Base-by-base conservation (phyloP, 2,329 filamentous ascomycete genomes). In the Pestalotiopsis sp. region DNA sequence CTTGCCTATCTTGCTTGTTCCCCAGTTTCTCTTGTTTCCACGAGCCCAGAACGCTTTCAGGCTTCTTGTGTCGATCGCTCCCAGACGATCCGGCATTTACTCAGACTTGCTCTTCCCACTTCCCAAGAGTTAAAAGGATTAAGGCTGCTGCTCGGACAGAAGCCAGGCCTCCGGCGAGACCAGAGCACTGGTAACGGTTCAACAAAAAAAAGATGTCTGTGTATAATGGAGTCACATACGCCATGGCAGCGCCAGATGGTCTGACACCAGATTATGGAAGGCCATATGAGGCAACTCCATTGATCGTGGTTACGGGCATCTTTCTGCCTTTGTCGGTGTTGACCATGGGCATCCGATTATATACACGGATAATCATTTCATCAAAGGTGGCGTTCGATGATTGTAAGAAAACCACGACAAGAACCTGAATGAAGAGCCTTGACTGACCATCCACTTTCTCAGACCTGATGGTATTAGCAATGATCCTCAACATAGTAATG, bases 341-440 rank as follows among this genome's bases (percentile, higher is more conserved):
- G 9, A 63, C 68, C 2, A 70, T 67, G 49, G 63, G 39, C 5
- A 68, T 70, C 25, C 71, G 72, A 5, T 31, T 71, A 11, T 74
- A 70, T 38, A 74, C 71, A 6, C 67, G 72, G 45, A 58, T 60
- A 9, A 56, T 49, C 31, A 68, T 74, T 20, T 62, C 69, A 13
- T 57, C 66, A 17, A 72, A 65, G 9, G 61, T 73, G 2, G 71
- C 71, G 1, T 67, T 70, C 23, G 71, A 73, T 57, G 71, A 74
- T 38, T 70, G 72, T 73, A 41, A 66, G 71, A 56, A 31, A 13
- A n/a, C 7, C 27, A 36, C 6, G 13, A 23, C 13, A 14, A 17
- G 5, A 39, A 41, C 14, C 2, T 11, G 23, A 4, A 31, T 12
- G 6, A n/a, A 20, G 14, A 69, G 23, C 7, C 1, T 31, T 39